Conservation (phyloP, 345 rosid genomes). For the thale cress (Arabidopsis thaliana) region DNA sequence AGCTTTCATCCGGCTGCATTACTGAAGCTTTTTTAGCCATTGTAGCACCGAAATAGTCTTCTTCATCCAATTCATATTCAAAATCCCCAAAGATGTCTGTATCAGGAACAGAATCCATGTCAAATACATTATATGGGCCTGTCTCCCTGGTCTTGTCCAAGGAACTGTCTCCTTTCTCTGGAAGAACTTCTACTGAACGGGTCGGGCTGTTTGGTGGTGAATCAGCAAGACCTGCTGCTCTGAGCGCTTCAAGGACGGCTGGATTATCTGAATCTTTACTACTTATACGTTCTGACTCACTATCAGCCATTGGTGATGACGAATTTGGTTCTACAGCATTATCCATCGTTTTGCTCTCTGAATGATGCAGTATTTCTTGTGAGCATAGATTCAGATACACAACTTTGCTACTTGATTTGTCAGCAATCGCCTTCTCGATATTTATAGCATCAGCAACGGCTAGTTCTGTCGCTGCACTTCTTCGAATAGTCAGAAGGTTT, state of each 20-base stretch:
- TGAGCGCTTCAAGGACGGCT: slow-evolving; percentile 64
- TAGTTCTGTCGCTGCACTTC: slow-evolving; percentile 90
- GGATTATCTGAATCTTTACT: slow-evolving; percentile 54
- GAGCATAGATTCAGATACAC: slow-evolving; percentile 94
- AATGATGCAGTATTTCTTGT: slow-evolving; percentile 69
- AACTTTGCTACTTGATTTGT: slow-evolving; percentile 83
- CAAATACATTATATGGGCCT: slow-evolving; percentile 65
- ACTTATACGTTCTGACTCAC: slow-evolving; percentile 45
- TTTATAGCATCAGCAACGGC: slow-evolving; percentile 98
- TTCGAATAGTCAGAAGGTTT: slow-evolving; percentile 65
- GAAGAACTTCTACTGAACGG: slow-evolving; percentile 42
- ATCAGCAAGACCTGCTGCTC: slow-evolving; percentile 91
- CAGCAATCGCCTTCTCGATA: slow-evolving; percentile 80
- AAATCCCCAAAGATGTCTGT: slow-evolving; percentile 85
- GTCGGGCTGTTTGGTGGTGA: slow-evolving; percentile 89
- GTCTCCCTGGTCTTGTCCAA: slow-evolving; percentile 50
- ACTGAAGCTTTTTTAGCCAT: slow-evolving; percentile 50
- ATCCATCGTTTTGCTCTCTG: slow-evolving; percentile 48
- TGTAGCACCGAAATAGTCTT: slow-evolving; percentile 72
- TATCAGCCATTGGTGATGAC: slow-evolving; percentile 45
- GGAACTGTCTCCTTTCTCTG: slow-evolving; percentile 46
- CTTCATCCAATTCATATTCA: slow-evolving; percentile 85
- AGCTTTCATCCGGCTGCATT: slow-evolving; percentile 55
- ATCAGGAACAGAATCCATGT: slow-evolving; percentile 65
- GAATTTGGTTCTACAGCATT: slow-evolving; percentile 50